Evolutionary conservation across 805 yeast genomes (phyloP).

Genomic region (Cyberlindnera americana): DNA sequence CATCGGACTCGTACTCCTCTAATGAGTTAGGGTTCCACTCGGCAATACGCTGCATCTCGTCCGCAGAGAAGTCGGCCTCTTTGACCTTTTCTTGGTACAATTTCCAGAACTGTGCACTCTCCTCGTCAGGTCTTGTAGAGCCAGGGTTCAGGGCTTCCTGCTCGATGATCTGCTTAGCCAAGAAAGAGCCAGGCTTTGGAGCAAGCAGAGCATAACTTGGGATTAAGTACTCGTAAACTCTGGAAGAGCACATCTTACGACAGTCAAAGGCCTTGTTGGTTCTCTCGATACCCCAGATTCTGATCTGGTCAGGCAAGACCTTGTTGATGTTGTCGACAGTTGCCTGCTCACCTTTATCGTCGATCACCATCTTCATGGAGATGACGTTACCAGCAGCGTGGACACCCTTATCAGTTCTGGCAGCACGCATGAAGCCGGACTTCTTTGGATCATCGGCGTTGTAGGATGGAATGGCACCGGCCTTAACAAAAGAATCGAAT

Average conservation of each 20-base stretch:
- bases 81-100: constrained; percentile 38
- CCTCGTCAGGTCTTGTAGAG: constrained; percentile 56
- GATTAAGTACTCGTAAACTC: constrained; percentile 88
- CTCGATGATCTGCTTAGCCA: constrained; percentile 56
- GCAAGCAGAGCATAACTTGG: constrained; percentile 90
- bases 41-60: constrained; percentile 25
- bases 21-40: constrained; percentile 34
- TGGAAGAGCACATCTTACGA: constrained; percentile 91
- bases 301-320: constrained; percentile 75
- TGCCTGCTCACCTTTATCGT: constrained; percentile 42
- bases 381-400: constrained; percentile 96
- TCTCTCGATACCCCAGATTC: constrained; percentile 91
- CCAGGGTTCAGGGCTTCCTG: constrained; percentile 56
- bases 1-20: constrained; percentile 34
- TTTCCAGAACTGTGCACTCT: constrained; percentile 75
- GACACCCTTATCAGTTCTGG: constrained; percentile 92
- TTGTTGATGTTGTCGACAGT: constrained; percentile 65
- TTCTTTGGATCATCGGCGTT: constrained; percentile 87
- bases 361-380: constrained; percentile 79
- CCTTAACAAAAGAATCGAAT: constrained; percentile 75
- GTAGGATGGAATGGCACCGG: constrained; percentile 85
- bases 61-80: constrained; percentile 29
- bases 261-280: constrained; percentile 91
- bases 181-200: constrained; percentile 74
- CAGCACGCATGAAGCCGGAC: constrained; percentile 82